A percentile compares a stretch with the other conserved stretches of the same genome.
These are phyloP conservation scores for Sugiyamaella paludigena DNA, from an alignment of 1,139 yeast species.

Conservation along the genomic window DNA sequence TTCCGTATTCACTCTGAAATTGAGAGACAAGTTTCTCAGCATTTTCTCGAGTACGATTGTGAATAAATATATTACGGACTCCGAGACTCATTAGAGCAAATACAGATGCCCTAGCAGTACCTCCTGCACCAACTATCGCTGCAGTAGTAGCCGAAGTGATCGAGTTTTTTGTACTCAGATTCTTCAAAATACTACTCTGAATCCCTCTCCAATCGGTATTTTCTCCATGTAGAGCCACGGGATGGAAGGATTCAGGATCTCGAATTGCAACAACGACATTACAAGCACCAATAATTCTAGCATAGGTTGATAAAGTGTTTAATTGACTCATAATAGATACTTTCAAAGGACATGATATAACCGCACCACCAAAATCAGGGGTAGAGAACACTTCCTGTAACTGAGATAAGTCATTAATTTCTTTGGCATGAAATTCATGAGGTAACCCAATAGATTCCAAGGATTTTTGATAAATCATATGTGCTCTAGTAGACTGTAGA, in stretches of 20 bases:
- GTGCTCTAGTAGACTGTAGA: conserved; percentile 11
- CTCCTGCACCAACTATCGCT: conserved; percentile 83
- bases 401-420: conserved; percentile 6
- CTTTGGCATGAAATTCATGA: conserved; percentile 12
- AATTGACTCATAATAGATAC: conserved; percentile 12
- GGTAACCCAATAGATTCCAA: conserved; percentile 17
- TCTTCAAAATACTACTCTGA: conserved; percentile 36
- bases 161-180: conserved; percentile 17
- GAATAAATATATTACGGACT: conserved; percentile 64
- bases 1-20: conserved; percentile 13
- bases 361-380: conserved; percentile 22
- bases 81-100: conserved; percentile 74
- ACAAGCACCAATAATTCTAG: conserved; percentile 74
- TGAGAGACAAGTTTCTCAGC: conserved; percentile 45
- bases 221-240: conserved; percentile 55
- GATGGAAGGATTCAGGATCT: conserved; percentile 43
- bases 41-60: conserved; percentile 56
- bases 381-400: conserved; percentile 15
- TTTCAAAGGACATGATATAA: conserved; percentile 19
- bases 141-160: conserved; percentile 20
- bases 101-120: conserved; percentile 85
- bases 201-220: conserved; percentile 91
- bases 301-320: conserved; percentile 50
- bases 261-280: conserved; percentile 64
- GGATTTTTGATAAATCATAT: conserved; percentile 7